Conservation (phyloP, 1,139 yeast species). For the Nadsonia commutata region DNA sequence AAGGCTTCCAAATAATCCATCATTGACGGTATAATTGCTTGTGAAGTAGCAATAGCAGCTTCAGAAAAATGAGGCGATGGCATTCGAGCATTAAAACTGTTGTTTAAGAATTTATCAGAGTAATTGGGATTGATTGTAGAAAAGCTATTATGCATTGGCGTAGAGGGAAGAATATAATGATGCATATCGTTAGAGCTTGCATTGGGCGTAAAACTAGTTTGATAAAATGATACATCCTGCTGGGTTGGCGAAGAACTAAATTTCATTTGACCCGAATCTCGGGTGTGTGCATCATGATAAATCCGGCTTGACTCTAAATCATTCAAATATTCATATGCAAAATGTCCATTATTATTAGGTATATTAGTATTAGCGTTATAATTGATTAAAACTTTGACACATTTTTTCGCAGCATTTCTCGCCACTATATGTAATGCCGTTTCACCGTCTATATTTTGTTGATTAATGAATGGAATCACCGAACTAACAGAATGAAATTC, state of each 20-base stretch:
- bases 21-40: conserved; percentile 28
- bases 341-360: conserved; percentile 53
- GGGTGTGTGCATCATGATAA: conserved; percentile 1
- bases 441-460: conserved; percentile 73
- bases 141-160: conserved; percentile 3
- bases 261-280: conserved; percentile 2
- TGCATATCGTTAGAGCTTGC: not conserved
- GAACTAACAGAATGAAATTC: conserved; percentile 41
- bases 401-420: conserved; percentile 54
- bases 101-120: not conserved
- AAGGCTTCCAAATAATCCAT: conserved; percentile 36
- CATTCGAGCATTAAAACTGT: not conserved
- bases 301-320: conserved; percentile 23
- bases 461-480: conserved; percentile 44
- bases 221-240: not conserved
- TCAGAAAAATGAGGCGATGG: conserved; percentile 26
- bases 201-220: not conserved
- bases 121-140: conserved; percentile 1
- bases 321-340: conserved; percentile 58
- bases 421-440: conserved; percentile 81
- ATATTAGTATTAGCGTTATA: conserved; percentile 64
- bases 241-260: conserved; percentile 16
- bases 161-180: not conserved
- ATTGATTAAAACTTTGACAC: conserved; percentile 55
- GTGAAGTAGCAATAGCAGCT: conserved; percentile 37